Evolutionary conservation across 2,329 filamentous ascomycete species (phyloP).

Genomic region (Parastagonospora avenae): DNA sequence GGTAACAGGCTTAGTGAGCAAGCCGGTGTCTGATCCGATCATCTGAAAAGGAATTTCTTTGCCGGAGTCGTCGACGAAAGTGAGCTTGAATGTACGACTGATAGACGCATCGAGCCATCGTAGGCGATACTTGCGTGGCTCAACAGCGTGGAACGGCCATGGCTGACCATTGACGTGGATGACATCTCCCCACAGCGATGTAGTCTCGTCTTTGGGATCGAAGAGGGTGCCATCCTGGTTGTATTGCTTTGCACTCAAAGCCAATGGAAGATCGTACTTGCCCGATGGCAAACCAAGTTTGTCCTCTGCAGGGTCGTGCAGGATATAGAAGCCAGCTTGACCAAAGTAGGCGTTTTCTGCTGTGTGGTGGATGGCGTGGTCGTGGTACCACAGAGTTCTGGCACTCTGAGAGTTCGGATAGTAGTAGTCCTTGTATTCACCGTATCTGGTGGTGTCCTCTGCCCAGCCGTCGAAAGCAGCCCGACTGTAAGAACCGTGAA

Average conservation of each 20-base stretch:
- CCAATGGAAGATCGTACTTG: constrained; percentile 60
- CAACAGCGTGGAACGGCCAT: constrained; percentile 62
- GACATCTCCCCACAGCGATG: constrained; percentile 60
- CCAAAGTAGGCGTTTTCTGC: constrained; percentile 62
- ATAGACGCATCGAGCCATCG: constrained; percentile 55
- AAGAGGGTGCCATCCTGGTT: constrained; percentile 57
- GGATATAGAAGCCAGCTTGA: constrained; percentile 62
- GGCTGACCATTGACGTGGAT: constrained; percentile 65
- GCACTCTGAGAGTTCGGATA: constrained; percentile 62
- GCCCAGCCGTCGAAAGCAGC: constrained; percentile 61
- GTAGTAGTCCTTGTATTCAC: constrained; percentile 67
- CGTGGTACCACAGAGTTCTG: constrained; percentile 64
- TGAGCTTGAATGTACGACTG: constrained; percentile 53
- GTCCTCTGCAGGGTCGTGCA: constrained; percentile 58
- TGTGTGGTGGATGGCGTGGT: constrained; percentile 52
- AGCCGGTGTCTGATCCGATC: constrained; percentile 59
- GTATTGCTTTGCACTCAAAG: constrained; percentile 59
- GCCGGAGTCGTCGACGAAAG: constrained; percentile 46
- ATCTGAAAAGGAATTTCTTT: constrained; percentile 55
- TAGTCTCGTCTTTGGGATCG: constrained; percentile 52
- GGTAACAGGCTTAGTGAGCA: constrained; percentile 49
- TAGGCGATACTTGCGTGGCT: constrained; percentile 65
- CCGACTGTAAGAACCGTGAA: constrained; percentile 59
- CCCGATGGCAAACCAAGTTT: constrained; percentile 57
- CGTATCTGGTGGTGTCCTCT: constrained; percentile 55